Percentiles rank a stretch among this genome's conserved stretches.
Conservation (phyloP, 148 eudicot species). For the Persicaria tinctoria region DNA sequence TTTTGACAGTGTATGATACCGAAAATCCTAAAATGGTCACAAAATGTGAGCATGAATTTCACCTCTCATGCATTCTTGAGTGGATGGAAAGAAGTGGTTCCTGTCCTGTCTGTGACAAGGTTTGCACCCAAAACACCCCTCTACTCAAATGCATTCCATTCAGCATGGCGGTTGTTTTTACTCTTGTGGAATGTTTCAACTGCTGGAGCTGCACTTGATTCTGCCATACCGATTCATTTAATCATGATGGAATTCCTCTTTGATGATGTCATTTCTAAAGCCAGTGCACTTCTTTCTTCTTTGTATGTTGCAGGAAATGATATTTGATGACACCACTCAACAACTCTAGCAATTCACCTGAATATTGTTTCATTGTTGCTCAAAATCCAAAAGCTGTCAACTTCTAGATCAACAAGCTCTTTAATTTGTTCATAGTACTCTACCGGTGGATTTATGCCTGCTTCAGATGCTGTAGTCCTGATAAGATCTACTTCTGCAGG, state of each 20-base stretch:
- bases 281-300: conserved; percentile 2
- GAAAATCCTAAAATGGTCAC: conserved; percentile 74
- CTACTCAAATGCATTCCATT: not conserved
- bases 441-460: not conserved
- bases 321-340: conserved; percentile 38
- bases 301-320: conserved; percentile 62
- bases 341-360: conserved; percentile 14
- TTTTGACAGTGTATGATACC: conserved; percentile 54
- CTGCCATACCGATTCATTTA: not conserved
- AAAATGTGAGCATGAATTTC: conserved; percentile 80
- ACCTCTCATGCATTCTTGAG: conserved; percentile 87
- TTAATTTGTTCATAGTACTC: not conserved
- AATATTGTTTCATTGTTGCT: not conserved
- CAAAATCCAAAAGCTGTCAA: not conserved
- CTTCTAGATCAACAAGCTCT: not conserved
- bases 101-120: conserved; percentile 91
- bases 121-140: conserved; percentile 17
- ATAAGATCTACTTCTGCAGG: conserved; percentile 3
- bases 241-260: not conserved
- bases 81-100: conserved; percentile 98
- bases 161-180: not conserved
- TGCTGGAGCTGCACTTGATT: not conserved
- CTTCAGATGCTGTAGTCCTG: not conserved
- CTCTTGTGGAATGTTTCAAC: not conserved
- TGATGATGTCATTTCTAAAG: not conserved